Conservation (phyloP, 2,329 filamentous ascomycete genomes). For the Nemania bipapillata region DNA sequence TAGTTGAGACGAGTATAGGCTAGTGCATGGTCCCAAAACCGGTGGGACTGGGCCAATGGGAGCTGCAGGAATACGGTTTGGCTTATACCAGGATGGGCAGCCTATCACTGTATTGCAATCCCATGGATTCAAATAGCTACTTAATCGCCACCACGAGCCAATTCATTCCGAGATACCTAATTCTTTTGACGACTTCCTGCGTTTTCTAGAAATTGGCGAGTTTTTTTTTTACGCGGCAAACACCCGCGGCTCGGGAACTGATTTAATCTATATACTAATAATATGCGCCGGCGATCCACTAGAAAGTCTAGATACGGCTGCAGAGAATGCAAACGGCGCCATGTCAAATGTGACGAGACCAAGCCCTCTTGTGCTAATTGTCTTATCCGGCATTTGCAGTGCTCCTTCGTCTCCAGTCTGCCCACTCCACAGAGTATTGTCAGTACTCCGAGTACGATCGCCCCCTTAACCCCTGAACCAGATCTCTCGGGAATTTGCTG, state of each 20-base stretch:
- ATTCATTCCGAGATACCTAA: background rate
- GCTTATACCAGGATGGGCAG: background rate
- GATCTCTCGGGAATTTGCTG: background rate
- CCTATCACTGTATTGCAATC: background rate
- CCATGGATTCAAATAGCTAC: background rate
- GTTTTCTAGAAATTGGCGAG: background rate
- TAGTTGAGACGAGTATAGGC: background rate
- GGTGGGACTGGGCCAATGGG: slow-evolving; percentile 1
- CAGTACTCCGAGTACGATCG: background rate
- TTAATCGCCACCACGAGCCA: background rate
- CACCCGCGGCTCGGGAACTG: background rate
- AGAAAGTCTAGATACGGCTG: slow-evolving; percentile 43
- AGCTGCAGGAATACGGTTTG: background rate
- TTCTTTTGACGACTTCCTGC: background rate
- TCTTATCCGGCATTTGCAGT: slow-evolving; percentile 52
- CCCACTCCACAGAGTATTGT: background rate
- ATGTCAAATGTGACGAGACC: slow-evolving; percentile 55
- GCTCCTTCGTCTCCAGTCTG: slow-evolving; percentile 47
- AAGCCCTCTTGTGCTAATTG: slow-evolving; percentile 57
- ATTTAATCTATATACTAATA: background rate
- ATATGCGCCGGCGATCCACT: slow-evolving; percentile 21
- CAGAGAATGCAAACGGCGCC: slow-evolving; percentile 39
- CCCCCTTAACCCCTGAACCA: background rate
- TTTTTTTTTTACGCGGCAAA: background rate
- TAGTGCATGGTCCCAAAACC: background rate